These are phyloP conservation scores for Cladosporium colombiae DNA, from an alignment of 2,329 filamentous ascomycete genomes.

Conservation along the genomic window DNA sequence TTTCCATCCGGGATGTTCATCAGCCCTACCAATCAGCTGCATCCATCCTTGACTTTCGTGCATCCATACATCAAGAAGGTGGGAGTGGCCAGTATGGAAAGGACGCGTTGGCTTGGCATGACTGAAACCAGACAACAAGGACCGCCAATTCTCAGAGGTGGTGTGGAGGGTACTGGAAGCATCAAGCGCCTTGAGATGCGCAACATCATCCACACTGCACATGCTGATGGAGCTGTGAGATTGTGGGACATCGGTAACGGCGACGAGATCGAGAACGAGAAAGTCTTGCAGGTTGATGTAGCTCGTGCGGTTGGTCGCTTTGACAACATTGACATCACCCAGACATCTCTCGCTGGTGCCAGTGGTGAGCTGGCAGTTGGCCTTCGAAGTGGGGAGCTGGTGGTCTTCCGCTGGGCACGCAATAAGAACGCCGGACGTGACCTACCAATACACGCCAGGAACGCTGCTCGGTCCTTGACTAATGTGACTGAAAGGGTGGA, in stretches of 20 bases:
- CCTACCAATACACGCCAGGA: conserved; percentile 51
- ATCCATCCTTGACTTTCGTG: conserved; percentile 81
- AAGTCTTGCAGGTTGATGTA: conserved; percentile 81
- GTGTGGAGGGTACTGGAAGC: conserved; percentile 68
- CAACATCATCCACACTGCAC: conserved; percentile 81
- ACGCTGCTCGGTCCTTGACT: conserved; percentile 58
- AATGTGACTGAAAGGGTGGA: conserved; percentile 75
- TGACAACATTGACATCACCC: conserved; percentile 72
- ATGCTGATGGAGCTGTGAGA: conserved; percentile 87
- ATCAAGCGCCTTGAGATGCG: conserved; percentile 78
- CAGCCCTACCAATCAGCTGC: conserved; percentile 87
- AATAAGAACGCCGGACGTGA: conserved; percentile 74
- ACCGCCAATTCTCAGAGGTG: conserved; percentile 75
- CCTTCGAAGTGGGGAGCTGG: conserved; percentile 77
- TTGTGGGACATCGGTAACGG: conserved; percentile 91
- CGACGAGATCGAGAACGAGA: conserved; percentile 88
- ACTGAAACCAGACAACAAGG: conserved; percentile 79
- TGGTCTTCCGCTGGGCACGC: conserved; percentile 83
- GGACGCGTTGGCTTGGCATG: conserved; percentile 85
- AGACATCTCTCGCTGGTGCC: conserved; percentile 76
- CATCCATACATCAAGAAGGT: conserved; percentile 83
- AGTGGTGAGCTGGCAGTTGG: conserved; percentile 86
- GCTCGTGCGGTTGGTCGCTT: conserved; percentile 78
- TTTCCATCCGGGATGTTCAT: conserved; percentile 93
- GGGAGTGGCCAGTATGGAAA: conserved; percentile 71